phyloP scores from a whole-genome alignment of 768 basidiomycete species.

The Terana coerulea region DNA sequence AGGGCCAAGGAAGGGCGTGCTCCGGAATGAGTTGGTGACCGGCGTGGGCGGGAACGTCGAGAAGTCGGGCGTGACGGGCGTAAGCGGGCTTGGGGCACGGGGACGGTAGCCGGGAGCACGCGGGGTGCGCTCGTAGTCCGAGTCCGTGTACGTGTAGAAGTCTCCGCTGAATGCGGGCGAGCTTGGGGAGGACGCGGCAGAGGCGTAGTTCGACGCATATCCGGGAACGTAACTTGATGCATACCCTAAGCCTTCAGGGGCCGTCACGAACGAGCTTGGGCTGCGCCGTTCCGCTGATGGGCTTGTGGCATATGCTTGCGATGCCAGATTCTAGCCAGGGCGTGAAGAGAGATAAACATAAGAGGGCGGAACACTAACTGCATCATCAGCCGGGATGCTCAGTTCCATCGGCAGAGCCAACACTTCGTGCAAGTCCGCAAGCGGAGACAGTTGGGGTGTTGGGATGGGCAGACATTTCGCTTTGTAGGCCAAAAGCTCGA shows the following conservation, averaged over 20 bases:
- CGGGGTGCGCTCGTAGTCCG: constrained; percentile 1
- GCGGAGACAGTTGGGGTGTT: background rate
- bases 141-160: background rate
- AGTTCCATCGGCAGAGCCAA: background rate
- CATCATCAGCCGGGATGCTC: background rate
- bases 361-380: background rate
- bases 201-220: constrained; percentile 2
- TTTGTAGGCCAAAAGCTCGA: constrained; percentile 1
- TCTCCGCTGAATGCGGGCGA: constrained; percentile 2
- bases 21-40: background rate
- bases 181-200: background rate
- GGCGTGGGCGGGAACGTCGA: background rate
- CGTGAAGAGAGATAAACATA: background rate
- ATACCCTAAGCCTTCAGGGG: too few relatives aligned
- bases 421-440: background rate
- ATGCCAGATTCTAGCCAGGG: background rate
- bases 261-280: background rate
- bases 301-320: background rate
- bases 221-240: background rate
- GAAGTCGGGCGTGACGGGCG: constrained; percentile 2
- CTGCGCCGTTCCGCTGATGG: background rate
- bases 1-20: background rate
- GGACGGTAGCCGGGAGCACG: constrained; percentile 1
- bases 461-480: constrained; percentile 10
- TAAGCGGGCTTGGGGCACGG: constrained; percentile 4